phyloP scores from a whole-genome alignment of 352 stramenopile genomes.

The Phytopythium vexans region DNA sequence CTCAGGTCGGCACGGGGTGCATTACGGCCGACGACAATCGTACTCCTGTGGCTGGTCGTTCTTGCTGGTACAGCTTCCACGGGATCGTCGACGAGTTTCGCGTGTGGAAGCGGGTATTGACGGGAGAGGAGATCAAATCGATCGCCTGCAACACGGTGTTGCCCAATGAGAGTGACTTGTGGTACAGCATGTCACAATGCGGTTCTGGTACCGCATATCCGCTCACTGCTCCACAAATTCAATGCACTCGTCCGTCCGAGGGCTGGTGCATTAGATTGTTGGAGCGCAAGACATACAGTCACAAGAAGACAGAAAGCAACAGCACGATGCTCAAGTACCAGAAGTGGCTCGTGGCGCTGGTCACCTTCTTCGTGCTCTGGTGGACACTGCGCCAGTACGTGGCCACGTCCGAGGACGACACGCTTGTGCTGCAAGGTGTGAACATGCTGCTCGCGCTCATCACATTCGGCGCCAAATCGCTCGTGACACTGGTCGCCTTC shows the following conservation, averaged over 20 bases:
- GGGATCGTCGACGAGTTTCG: constrained; percentile 34
- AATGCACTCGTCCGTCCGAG: too few species aligned
- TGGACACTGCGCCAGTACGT: constrained; percentile 46
- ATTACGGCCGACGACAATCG: constrained; percentile 17
- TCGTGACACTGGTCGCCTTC: constrained; percentile 38
- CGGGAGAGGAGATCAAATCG: too few species aligned
- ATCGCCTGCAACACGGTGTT: too few species aligned
- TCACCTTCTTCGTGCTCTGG: constrained; percentile 49
- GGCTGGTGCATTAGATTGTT: too few species aligned
- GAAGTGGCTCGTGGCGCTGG: constrained; percentile 56
- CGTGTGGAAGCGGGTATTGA: constrained; percentile 8
- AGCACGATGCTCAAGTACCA: constrained; percentile 74
- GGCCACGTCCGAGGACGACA: constrained; percentile 22
- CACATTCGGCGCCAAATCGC: constrained; percentile 30
- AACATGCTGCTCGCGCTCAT: constrained; percentile 11
- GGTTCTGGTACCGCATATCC: too few species aligned
- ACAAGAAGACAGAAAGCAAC: constrained; percentile 3
- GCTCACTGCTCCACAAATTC: too few species aligned
- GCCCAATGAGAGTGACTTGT: too few species aligned
- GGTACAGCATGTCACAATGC: too few species aligned
- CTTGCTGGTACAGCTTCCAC: constrained; percentile 44
- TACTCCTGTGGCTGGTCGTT: constrained; percentile 19
- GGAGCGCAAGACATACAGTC: too few species aligned
- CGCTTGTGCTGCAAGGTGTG: constrained; percentile 44
- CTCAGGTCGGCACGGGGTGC: constrained; percentile 40